Conservation (phyloP, 192 early-diverging fungal species). For the Nowakowskiella sp. region DNA sequence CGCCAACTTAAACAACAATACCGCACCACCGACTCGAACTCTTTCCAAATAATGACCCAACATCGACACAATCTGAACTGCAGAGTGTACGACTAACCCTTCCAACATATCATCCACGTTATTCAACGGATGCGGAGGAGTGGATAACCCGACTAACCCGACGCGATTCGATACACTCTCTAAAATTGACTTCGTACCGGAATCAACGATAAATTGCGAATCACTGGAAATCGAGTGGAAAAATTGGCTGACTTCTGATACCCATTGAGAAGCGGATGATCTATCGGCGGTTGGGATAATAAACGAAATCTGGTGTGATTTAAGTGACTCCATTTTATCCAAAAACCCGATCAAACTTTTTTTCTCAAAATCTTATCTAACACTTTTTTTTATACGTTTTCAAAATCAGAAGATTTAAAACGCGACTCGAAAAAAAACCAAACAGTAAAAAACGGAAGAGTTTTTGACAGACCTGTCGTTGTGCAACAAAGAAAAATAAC, state of each 20-base stretch:
- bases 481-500: too few species aligned
- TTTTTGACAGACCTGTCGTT: too few species aligned
- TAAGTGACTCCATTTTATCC: too few species aligned
- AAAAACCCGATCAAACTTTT: too few species aligned
- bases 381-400: too few species aligned
- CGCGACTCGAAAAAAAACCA: too few species aligned
- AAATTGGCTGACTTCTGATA: conserved; percentile 29
- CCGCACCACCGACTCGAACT: conserved; percentile 32
- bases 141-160: conserved; percentile 28
- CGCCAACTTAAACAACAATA: conserved; percentile 30
- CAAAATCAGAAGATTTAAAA: too few species aligned
- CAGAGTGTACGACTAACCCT: conserved; percentile 11
- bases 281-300: conserved; percentile 27
- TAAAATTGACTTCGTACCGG: background rate
- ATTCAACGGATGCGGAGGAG: background rate
- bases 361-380: too few species aligned
- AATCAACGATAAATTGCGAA: too few species aligned
- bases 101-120: conserved; percentile 20
- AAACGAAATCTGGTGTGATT: conserved; percentile 30
- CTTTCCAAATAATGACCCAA: conserved; percentile 33
- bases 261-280: conserved; percentile 29
- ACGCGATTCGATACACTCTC: conserved; percentile 25
- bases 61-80: conserved; percentile 39
- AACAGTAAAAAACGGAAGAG: too few species aligned
- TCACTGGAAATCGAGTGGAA: too few species aligned